Base-by-base conservation (phyloP, 2,329 filamentous ascomycete genomes). In the Biscogniauxia sp. region DNA sequence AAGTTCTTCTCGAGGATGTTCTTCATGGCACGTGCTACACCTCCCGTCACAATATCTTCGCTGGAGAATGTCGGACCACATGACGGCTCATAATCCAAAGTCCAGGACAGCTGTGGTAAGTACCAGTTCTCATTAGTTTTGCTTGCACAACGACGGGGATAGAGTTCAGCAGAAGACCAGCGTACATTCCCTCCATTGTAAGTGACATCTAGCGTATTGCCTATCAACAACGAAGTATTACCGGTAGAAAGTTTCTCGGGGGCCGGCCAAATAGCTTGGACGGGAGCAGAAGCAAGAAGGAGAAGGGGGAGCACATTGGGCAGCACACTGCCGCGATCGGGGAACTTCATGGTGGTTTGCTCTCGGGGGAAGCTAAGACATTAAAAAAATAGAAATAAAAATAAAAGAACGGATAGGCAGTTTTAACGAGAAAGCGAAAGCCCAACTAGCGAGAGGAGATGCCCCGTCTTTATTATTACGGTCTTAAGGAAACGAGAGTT, bases 1-100 rank as follows among this genome's bases (percentile, higher is more conserved):
- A 93, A 87, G 67, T 84, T 86, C 61, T 88, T 78, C 25, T 83
- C 76, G 74, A 93, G 90, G 59, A 94, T 85, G 60, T 82, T 84
- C 23, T 81, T 74, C 64, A 88, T 78, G 9, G 88, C 81, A 53
- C 89, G 83, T n/a, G 81, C 79, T 20, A 88, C 76, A 28, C 79
- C 86, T 25, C 77, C 81, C 66, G 80, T 77, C 55, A 88, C 82
- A 25, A 88, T 80, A 19, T 82, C 76, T 67, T 78, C 77, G 75
- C 82, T 84, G 68, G 70, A 77, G 62, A 82, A 77, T 19, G 74
- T 70, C 56, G 74, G 58, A 15, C 78, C 61, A 45, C 17, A 15
- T 26, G 70, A 59, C 11, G 80, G 77, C 55, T 73, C 71, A 69
- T 80, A 82, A 58, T 78, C 78, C 64, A 76, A 75, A 20, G 75